Evolutionary conservation across 2,329 filamentous ascomycete genomes (phyloP).

Genomic region (Fusarium papillatum): DNA sequence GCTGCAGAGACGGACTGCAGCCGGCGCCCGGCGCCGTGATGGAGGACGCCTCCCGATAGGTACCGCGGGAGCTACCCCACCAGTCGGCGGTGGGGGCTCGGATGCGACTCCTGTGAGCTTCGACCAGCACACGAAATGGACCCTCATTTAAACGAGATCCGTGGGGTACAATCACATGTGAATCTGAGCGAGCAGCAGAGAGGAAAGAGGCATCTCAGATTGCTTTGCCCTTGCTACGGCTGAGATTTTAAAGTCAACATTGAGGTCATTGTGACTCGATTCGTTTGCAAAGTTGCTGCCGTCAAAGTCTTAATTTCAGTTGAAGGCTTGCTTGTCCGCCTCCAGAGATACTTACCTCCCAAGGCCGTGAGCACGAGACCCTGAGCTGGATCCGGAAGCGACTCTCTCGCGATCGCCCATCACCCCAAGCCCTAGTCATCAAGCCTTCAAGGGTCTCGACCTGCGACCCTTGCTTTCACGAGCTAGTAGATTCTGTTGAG

Average conservation of each 20-base stretch:
- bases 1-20: slow-evolving; percentile 35
- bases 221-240: slow-evolving; percentile 15
- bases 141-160: slow-evolving; percentile 22
- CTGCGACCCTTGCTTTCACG: slow-evolving; percentile 19
- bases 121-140: slow-evolving; percentile 15
- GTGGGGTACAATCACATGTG: slow-evolving; percentile 40
- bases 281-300: slow-evolving; percentile 9
- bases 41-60: slow-evolving; percentile 44
- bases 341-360: neutral
- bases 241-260: slow-evolving; percentile 1
- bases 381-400: slow-evolving; percentile 3
- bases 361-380: slow-evolving; percentile 6
- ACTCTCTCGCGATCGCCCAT: slow-evolving; percentile 1
- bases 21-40: slow-evolving; percentile 39
- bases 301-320: neutral
- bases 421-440: slow-evolving; percentile 4
- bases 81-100: slow-evolving; percentile 39
- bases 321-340: neutral
- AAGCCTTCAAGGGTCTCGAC: slow-evolving; percentile 31
- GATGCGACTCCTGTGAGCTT: slow-evolving; percentile 30
- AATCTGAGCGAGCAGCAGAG: slow-evolving; percentile 14
- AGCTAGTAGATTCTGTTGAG: slow-evolving; percentile 32
- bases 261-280: neutral
- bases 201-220: slow-evolving; percentile 10
- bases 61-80: slow-evolving; percentile 37